phyloP scores from a whole-genome alignment of 495 filamentous ascomycete genomes.

The Podospora didyma region DNA sequence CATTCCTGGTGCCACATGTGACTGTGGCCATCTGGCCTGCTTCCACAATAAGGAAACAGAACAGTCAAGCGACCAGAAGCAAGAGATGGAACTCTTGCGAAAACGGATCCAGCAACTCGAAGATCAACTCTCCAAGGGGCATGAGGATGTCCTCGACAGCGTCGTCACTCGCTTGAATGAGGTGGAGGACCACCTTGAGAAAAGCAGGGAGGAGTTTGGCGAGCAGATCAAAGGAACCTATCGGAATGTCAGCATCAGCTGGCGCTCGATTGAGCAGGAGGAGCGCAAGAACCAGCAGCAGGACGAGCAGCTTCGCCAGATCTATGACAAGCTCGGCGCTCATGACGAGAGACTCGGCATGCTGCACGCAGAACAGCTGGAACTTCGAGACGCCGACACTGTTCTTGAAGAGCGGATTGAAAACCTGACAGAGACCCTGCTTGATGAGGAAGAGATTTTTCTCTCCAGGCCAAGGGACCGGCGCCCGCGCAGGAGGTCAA shows the following conservation, averaged over 20 bases:
- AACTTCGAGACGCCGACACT: conserved; percentile 49
- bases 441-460: conserved; percentile 26
- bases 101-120: conserved; percentile 44
- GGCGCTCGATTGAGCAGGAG: conserved; percentile 44
- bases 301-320: conserved; percentile 41
- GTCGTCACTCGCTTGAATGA: conserved; percentile 42
- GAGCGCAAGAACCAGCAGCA: conserved; percentile 37
- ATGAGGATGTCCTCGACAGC: conserved; percentile 37
- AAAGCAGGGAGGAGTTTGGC: conserved; percentile 41
- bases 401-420: conserved; percentile 50
- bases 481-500: conserved; percentile 26
- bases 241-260: conserved; percentile 47
- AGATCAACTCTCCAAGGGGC: conserved; percentile 41
- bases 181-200: conserved; percentile 50
- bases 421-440: conserved; percentile 37
- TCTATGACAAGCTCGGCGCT: conserved; percentile 39
- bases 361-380: conserved; percentile 40
- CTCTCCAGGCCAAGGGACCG: conserved; percentile 7
- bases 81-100: conserved; percentile 45
- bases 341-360: conserved; percentile 38
- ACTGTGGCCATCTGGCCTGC: conserved; percentile 53
- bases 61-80: conserved; percentile 30
- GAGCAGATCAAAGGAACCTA: conserved; percentile 48
- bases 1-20: conserved; percentile 47
- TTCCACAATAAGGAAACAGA: conserved; percentile 47